These are phyloP conservation scores for Cephaloascus fragrans DNA, from an alignment of 805 yeast genomes.

Conservation along the genomic window DNA sequence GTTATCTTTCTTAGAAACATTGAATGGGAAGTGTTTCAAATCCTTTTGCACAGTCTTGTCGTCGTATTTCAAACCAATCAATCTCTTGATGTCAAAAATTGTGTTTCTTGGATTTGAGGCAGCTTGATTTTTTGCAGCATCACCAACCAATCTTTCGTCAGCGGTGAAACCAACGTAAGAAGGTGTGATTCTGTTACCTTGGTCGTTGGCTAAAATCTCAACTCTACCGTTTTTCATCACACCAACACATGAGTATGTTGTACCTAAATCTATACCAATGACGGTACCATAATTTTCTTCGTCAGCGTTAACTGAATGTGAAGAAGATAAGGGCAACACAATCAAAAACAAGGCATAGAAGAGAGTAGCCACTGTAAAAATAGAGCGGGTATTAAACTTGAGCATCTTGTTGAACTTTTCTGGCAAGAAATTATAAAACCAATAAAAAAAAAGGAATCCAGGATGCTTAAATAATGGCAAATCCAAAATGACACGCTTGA, in stretches of 20 bases:
- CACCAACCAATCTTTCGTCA: slow-evolving; percentile 91
- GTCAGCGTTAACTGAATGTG: slow-evolving; percentile 6
- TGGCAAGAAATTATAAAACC: slow-evolving; percentile 20
- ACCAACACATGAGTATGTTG: slow-evolving; percentile 97
- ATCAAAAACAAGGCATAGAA: slow-evolving; percentile 5
- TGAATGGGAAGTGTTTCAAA: slow-evolving; percentile 84
- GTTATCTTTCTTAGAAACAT: slow-evolving; percentile 64
- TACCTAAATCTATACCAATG: slow-evolving; percentile 95
- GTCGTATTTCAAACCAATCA: slow-evolving; percentile 75
- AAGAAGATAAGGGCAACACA: neutral
- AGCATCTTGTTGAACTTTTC: slow-evolving; percentile 14
- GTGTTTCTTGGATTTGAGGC: slow-evolving; percentile 94
- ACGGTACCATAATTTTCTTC: slow-evolving; percentile 40
- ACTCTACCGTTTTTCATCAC: slow-evolving; percentile 78
- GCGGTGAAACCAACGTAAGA: slow-evolving; percentile 96
- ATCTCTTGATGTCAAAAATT: slow-evolving; percentile 91
- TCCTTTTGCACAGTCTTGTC: slow-evolving; percentile 76
- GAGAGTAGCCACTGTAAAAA: slow-evolving; percentile 4
- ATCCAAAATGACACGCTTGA: neutral
- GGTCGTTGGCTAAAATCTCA: slow-evolving; percentile 93
- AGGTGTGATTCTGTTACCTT: slow-evolving; percentile 98
- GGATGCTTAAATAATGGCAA: slow-evolving; percentile 6
- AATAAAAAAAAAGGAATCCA: slow-evolving; percentile 6
- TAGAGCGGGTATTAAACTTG: slow-evolving; percentile 2
- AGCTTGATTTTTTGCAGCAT: slow-evolving; percentile 97